phyloP scores from a whole-genome alignment of 306 rosid genomes.

The Oemleria cerasiformis region DNA sequence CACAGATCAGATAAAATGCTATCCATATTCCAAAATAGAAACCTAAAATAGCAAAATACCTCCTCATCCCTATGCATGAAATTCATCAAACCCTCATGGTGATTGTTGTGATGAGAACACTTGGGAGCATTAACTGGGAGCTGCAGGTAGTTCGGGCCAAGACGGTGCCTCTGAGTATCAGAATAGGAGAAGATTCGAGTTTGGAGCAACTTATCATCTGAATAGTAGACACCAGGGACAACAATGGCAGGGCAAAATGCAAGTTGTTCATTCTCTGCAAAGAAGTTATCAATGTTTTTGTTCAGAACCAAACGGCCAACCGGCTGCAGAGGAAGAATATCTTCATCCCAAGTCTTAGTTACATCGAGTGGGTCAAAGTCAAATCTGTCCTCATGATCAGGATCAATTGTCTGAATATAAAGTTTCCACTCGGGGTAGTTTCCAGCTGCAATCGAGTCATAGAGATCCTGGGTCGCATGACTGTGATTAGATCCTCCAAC shows the following conservation, averaged over 20 bases:
- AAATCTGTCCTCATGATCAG: conserved; percentile 75
- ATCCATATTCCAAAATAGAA: neutral
- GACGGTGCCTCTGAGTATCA: conserved; percentile 95
- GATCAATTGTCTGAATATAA: conserved; percentile 83
- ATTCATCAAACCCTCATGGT: conserved; percentile 92
- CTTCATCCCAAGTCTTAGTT: conserved; percentile 98
- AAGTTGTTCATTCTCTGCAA: conserved; percentile 94
- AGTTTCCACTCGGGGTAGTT: conserved; percentile 98
- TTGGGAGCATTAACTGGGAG: conserved; percentile 94
- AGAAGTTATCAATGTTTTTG: conserved; percentile 88
- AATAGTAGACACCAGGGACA: conserved; percentile 83
- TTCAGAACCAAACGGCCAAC: conserved; percentile 93
- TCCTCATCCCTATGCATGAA: conserved; percentile 95
- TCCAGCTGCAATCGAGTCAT: conserved; percentile 94
- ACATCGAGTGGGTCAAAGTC: conserved; percentile 96
- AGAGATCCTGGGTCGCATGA: conserved; percentile 91
- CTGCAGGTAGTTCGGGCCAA: conserved; percentile 93
- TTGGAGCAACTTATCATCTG: conserved; percentile 92
- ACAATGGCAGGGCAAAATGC: conserved; percentile 83
- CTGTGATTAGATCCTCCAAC: conserved; percentile 96
- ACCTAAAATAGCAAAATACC: conserved; percentile 28
- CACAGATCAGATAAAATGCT: conserved; percentile 5
- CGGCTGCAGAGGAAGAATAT: conserved; percentile 88
- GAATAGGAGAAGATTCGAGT: conserved; percentile 80
- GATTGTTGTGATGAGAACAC: conserved; percentile 90